Base-by-base conservation (phyloP, 805 yeast genomes). In the Kuraishia borneana region DNA sequence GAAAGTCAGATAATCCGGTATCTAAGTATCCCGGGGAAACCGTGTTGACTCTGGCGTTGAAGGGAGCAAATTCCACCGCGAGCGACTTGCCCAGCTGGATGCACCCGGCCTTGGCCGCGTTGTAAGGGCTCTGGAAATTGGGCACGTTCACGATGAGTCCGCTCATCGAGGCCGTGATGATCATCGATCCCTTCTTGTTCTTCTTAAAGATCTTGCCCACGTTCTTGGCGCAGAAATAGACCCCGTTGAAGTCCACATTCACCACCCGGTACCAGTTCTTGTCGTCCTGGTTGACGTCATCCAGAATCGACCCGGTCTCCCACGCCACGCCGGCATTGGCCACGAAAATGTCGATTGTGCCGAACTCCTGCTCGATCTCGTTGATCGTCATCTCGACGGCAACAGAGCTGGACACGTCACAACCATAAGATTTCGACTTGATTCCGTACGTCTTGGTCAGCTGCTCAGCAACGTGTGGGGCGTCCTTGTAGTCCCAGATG, bases 121-220 rank as follows among this genome's bases (percentile, higher is more conserved):
- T 67, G 48, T 67, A 67, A 28, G 63, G 63, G 31, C 72, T 63
- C 44, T 68, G 74, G 42, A 60, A 55, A 42, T 66, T 61, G 32
- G 76, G 76, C 32, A 63, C 68, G 41, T 70, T 70, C 40, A 65
- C 70, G 41, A 70, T 68, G 51, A 65, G 73, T 6, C 66, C 74
- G 9, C 72, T 65, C 73, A 69, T 69, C 16, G 74, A 68, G 3
- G 72, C 75, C 12, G 76, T 70, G 53, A 68, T 62, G 37, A 70
- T 60, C 40, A 70, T 51, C 5, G 73, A 65, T 19, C 76, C 76
- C 30, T 48, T 51, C 21, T 70, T 68, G 42, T 66, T 60, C 36
- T 56, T 49, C 44, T 60, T 58, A 57, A 69, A 69, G 21, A 68
- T 50, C 36, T 50, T 54, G 21, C 76, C 76, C 19, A 64, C 64